These are phyloP conservation scores for Calonectria naviculata DNA, from an alignment of 2,329 filamentous ascomycete genomes.

Conservation along the genomic window DNA sequence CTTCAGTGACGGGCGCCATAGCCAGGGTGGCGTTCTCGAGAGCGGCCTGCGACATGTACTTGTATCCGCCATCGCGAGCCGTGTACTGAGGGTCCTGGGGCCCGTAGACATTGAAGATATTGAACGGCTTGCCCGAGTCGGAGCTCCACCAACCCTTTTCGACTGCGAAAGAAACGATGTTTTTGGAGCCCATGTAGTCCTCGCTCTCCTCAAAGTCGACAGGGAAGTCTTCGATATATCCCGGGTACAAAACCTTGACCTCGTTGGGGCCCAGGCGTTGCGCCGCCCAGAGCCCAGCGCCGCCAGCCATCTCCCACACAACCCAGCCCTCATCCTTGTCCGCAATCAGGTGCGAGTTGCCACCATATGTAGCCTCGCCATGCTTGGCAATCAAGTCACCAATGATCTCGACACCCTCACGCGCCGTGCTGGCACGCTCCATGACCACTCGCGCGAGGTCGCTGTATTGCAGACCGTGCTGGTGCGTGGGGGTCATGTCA, in stretches of 20 bases:
- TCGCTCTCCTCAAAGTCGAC: constrained; percentile 20
- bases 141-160: constrained; percentile 38
- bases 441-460: constrained; percentile 38
- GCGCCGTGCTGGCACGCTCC: constrained; percentile 32
- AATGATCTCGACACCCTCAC: constrained; percentile 34
- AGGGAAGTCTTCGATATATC: constrained; percentile 37
- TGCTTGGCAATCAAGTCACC: constrained; percentile 28
- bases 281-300: constrained; percentile 36
- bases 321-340: constrained; percentile 38
- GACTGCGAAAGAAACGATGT: constrained; percentile 36
- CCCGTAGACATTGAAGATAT: constrained; percentile 35
- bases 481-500: constrained; percentile 36
- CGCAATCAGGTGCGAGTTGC: constrained; percentile 37
- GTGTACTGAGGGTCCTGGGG: constrained; percentile 35
- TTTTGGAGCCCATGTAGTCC: constrained; percentile 31
- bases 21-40: constrained; percentile 32
- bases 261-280: constrained; percentile 34
- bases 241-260: constrained; percentile 35
- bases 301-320: constrained; percentile 39
- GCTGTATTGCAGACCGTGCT: constrained; percentile 35
- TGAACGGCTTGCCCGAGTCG: constrained; percentile 30
- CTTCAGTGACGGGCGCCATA: constrained; percentile 34
- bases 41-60: constrained; percentile 37
- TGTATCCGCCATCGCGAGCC: constrained; percentile 37
- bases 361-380: constrained; percentile 36